Base-by-base conservation (phyloP, 768 basidiomycete genomes). In the Leccinum fibrillosum region DNA sequence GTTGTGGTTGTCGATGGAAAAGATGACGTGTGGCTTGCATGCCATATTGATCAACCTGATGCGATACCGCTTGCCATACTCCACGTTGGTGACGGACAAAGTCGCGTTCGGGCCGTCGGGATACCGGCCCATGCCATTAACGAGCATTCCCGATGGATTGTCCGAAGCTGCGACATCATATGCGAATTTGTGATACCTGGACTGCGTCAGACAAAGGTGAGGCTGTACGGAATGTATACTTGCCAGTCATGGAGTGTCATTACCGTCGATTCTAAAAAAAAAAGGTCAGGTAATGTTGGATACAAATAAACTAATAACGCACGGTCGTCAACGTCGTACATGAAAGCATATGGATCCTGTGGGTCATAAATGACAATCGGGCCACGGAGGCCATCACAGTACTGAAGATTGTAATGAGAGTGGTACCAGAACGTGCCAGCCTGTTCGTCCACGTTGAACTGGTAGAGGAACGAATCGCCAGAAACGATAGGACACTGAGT, bases 351-450 rank as follows among this genome's bases (percentile, higher is more conserved):
- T 9, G 72, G 72, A 59, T 75, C 75, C 6, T 69, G 26, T 3
- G 70, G 74, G 50, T 81, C 80, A 37, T 80, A 79, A 12, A 83
- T 68, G 4, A 84, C 75, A 32, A 83, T 35, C 3, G 77, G 72
- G 0, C 82, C 82, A 44, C 82, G 68, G 23, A 84, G 72, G 0
- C 82, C 83, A 55, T 85, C 83, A 52, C 83, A 84, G 54, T 83
- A 84, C 60, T 83, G 82, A 1, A 75, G 75, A 5, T 74, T 75
- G 71, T 75, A 67, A 55, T 82, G 81, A 15, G 78, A 79, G 59
- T 66, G 78, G 65, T 77, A 80, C 80, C 82, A 83, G 58, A 75
- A 83, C 48, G 75, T 78, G 52, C 69, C 70, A 30, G 71, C 49
- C 57, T 75, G 74, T 51, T 59, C 54, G 8, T 54, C 49, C 17